Percentiles rank a stretch among this genome's conserved stretches.
Conservation (phyloP, 371 early-diverging fungal genomes). For the Lichtheimia corymbifera region DNA sequence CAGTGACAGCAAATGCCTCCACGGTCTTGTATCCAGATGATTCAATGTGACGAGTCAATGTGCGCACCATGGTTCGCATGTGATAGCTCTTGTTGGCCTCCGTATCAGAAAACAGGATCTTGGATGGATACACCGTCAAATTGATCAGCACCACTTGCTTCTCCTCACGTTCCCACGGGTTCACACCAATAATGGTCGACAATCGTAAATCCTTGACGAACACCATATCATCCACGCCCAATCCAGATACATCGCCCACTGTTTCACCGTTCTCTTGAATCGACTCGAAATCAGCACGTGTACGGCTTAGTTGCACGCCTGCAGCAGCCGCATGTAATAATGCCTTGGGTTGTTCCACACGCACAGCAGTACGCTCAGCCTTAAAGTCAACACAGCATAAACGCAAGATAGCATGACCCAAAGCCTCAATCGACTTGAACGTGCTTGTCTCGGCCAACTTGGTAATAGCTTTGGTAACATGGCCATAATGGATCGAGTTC, state of each 20-base stretch:
- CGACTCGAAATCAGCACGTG: conserved; percentile 46
- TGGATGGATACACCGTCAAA: conserved; percentile 70
- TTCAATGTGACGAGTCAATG: conserved; percentile 68
- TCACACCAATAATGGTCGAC: conserved; percentile 91
- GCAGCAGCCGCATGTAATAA: conserved; percentile 88
- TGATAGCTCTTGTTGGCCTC: conserved; percentile 70
- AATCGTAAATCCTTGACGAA: conserved; percentile 81
- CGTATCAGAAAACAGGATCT: conserved; percentile 45
- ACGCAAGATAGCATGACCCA: conserved; percentile 70
- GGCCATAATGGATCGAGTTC: conserved; percentile 84
- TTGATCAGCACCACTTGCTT: conserved; percentile 88
- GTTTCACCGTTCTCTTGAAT: conserved; percentile 16
- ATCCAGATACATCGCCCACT: conserved; percentile 44
- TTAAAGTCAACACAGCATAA: conserved; percentile 61
- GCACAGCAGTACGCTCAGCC: conserved; percentile 68
- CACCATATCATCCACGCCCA: conserved; percentile 55
- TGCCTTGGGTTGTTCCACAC: conserved; percentile 89
- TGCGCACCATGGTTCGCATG: conserved; percentile 83
- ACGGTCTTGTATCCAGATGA: conserved; percentile 81
- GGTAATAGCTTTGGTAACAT: conserved; percentile 74
- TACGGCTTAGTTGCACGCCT: conserved; percentile 84
- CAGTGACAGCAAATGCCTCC: conserved; percentile 78
- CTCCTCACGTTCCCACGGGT: conserved; percentile 95
- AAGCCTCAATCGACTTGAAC: conserved; percentile 72
- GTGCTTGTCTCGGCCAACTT: conserved; percentile 74